Evolutionary conservation across 2,329 filamentous ascomycete genomes (phyloP), one percentile per base, ranked within the genome.

Genomic region (Phialophora macrospora): DNA sequence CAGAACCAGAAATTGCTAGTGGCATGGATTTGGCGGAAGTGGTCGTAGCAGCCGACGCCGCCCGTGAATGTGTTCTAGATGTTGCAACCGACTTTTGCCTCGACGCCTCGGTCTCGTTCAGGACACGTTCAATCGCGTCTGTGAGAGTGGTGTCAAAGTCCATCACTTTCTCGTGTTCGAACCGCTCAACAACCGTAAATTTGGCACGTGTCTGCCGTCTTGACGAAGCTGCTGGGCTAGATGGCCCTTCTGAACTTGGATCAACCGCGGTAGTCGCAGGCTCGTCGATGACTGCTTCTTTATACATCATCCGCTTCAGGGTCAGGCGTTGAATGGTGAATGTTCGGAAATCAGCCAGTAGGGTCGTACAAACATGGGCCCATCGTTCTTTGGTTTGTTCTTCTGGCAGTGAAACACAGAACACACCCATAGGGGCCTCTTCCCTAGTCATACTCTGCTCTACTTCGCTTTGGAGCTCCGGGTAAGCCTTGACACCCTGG

Each of bases 141-240:
- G 85, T 82, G 0, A 87, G 77, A 2, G 80, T 85, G n/a, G 80
- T 79, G 66, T 87, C 85, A 59, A 85, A 80, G 68, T 86, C 84
- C 81, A 85, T 83, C 55, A 87, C 81, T 2, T 76, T 75, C 67
- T 87, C 84, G 67, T 84, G 82, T 11, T 80, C 73, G 57, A 86
- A 85, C 20, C 59, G 62, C 48, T 70, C 66, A 14, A 51, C n/a
- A 11, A 54, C 26, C 8, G 64, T 41, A n/a, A 30, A 5, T 26
- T 32, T 17, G 4, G 56, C 44, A 3, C 20, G 63, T 20, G 48
- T 3, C 22, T 44, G 48, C 7, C 14, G 20, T 17, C 22, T 41
- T 17, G 58, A 60, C 24, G 46, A 52, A 14, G 26, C 41, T 11
- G 56, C 22, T 11, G 20, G 9, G 17, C n/a, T 12, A 14, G 44